Conservation (phyloP, 495 filamentous ascomycete genomes). For the Ramalina intermedia region DNA sequence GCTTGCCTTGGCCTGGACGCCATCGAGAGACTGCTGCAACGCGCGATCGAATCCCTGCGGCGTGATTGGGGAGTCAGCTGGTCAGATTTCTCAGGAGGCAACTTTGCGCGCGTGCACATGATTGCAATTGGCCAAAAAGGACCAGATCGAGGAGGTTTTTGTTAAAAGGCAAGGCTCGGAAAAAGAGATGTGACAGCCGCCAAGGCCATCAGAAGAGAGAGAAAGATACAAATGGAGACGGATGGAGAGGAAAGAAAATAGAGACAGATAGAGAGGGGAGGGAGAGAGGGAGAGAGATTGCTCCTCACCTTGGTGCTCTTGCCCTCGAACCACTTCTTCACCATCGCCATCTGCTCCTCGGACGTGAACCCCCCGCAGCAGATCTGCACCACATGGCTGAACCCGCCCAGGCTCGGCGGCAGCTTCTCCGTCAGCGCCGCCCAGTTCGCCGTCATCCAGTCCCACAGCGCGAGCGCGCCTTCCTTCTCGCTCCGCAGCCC, state of each 20-base stretch:
- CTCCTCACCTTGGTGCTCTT: constrained; percentile 59
- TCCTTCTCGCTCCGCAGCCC: constrained; percentile 63
- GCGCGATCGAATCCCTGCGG: constrained; percentile 41
- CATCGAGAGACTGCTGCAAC: constrained; percentile 45
- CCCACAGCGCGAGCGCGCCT: constrained; percentile 70
- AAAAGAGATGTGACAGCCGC: too few species aligned
- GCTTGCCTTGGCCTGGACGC: constrained; percentile 42
- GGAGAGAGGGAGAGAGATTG: not conserved
- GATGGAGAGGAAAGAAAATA: not conserved
- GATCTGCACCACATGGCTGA: constrained; percentile 72
- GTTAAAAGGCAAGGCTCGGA: not conserved
- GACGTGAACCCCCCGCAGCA: constrained; percentile 71
- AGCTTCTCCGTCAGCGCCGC: constrained; percentile 57
- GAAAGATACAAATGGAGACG: too few species aligned
- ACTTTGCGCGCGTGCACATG: too few species aligned
- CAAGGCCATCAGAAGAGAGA: too few species aligned
- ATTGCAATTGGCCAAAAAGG: not conserved
- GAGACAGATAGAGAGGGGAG: not conserved
- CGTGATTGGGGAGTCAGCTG: constrained; percentile 8
- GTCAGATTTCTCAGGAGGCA: not conserved
- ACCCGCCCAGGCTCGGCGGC: constrained; percentile 69
- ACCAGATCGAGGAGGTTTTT: not conserved
- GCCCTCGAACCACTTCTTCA: constrained; percentile 65
- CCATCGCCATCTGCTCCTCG: constrained; percentile 54
- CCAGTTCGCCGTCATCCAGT: constrained; percentile 81